Conservation (phyloP, 1,284 basidiomycete genomes). For the Ceratobasidium sp. region DNA sequence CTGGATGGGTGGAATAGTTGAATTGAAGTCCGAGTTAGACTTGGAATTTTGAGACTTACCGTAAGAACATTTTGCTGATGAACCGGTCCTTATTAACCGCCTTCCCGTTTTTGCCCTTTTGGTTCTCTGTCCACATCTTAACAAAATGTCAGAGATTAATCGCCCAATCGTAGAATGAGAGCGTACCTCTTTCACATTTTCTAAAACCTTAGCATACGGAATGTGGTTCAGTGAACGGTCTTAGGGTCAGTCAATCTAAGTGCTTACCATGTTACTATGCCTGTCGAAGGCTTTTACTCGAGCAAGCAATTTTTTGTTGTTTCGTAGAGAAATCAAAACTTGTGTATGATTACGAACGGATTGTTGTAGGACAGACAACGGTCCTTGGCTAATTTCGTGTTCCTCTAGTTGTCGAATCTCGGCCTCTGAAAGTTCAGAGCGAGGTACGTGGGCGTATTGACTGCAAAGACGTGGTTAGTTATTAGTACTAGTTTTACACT, state of each 20-base stretch:
- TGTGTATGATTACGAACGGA: constrained; percentile 98
- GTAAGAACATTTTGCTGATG: constrained; percentile 97
- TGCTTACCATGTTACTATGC: constrained; percentile 96
- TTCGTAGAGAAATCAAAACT: constrained; percentile 96
- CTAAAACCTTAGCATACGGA: constrained; percentile 75
- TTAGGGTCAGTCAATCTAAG: constrained; percentile 6
- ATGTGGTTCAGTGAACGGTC: constrained; percentile 1
- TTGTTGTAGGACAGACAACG: constrained; percentile 97
- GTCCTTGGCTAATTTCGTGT: constrained; percentile 97
- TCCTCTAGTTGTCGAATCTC: constrained; percentile 97
- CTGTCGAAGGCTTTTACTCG: constrained; percentile 99
- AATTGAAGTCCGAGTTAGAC: not conserved
- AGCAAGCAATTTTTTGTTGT: constrained; percentile 98
- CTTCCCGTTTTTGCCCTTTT: constrained; percentile 99
- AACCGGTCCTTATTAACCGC: constrained; percentile 99
- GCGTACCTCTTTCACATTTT: constrained; percentile 95
- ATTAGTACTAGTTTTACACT: not conserved
- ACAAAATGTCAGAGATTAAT: constrained; percentile 36
- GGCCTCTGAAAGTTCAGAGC: constrained; percentile 97
- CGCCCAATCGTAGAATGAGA: constrained; percentile 15
- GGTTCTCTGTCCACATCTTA: constrained; percentile 99
- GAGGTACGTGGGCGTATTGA: constrained; percentile 96
- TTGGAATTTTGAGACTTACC: constrained; percentile 64
- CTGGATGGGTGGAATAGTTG: constrained; percentile 59
- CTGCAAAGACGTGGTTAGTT: constrained; percentile 61